These are phyloP conservation scores for Hypoxylon crocopeplum DNA, from an alignment of 495 filamentous ascomycete species.

Conservation along the genomic window DNA sequence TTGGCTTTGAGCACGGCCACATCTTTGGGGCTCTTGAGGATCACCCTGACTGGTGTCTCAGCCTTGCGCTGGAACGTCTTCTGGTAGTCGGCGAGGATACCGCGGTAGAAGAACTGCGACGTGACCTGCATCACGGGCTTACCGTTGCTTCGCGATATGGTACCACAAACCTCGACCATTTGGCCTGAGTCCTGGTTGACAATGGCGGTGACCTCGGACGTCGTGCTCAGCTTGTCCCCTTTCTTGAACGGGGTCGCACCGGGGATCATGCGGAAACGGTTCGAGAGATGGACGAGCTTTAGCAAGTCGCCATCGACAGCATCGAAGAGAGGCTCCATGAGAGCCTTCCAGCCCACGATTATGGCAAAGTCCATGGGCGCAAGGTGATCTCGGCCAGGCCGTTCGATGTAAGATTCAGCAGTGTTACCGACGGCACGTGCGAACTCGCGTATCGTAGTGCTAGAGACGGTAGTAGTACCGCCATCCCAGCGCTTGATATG, in stretches of 20 bases:
- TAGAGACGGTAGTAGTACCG: conserved; percentile 74
- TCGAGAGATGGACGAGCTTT: conserved; percentile 84
- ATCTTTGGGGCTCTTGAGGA: conserved; percentile 74
- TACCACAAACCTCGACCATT: conserved; percentile 90
- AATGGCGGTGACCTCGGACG: conserved; percentile 85
- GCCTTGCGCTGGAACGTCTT: conserved; percentile 90
- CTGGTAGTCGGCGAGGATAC: conserved; percentile 79
- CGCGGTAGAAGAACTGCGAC: conserved; percentile 87
- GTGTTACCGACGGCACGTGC: conserved; percentile 90
- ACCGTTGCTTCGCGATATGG: conserved; percentile 72
- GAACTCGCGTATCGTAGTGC: conserved; percentile 83
- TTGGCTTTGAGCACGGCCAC: conserved; percentile 86
- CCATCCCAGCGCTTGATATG: conserved; percentile 79
- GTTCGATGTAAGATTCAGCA: conserved; percentile 85
- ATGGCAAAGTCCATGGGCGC: conserved; percentile 95
- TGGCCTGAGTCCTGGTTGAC: conserved; percentile 90
- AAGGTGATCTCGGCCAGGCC: conserved; percentile 81
- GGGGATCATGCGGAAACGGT: conserved; percentile 88
- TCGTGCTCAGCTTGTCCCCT: conserved; percentile 80
- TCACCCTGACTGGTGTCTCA: conserved; percentile 82
- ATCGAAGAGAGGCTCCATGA: conserved; percentile 89
- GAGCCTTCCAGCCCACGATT: conserved; percentile 90
- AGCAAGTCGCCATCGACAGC: conserved; percentile 85
- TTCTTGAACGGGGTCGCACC: conserved; percentile 84
- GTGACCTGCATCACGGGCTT: conserved; percentile 86